A percentile compares a stretch with the other conserved stretches of the same genome.
Evolutionary conservation across 2,329 filamentous ascomycete genomes (phyloP).

Genomic region (Cylindrodendrum hubeiense): DNA sequence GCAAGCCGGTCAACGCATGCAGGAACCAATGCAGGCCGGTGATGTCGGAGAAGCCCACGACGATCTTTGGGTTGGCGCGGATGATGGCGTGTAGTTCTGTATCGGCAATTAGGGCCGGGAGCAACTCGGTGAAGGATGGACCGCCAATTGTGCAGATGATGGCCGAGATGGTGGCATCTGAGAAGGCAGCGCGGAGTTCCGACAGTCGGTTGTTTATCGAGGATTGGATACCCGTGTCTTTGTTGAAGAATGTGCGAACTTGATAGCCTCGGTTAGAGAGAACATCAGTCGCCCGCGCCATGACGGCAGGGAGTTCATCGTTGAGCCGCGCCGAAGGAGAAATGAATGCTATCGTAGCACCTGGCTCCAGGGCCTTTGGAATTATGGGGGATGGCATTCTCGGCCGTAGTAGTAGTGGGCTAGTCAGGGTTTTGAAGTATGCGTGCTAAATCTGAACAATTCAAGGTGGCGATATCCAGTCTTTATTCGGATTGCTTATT

Average conservation of each 20-base stretch:
- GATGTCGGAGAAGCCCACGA: conserved; percentile 58
- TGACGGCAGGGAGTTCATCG: conserved; percentile 40
- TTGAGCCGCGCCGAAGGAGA: conserved; percentile 56
- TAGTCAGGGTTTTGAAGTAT: too few relatives aligned
- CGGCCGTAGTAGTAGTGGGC: neutral
- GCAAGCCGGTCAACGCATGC: conserved; percentile 51
- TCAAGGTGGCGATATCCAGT: too few relatives aligned
- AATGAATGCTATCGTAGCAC: conserved; percentile 55
- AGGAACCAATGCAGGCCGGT: conserved; percentile 58
- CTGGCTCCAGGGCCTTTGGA: conserved; percentile 47
- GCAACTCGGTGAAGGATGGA: conserved; percentile 53
- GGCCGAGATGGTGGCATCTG: conserved; percentile 50
- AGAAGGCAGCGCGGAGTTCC: conserved; percentile 54
- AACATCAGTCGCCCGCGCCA: conserved; percentile 47
- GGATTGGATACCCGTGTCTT: conserved; percentile 47
- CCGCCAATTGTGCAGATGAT: conserved; percentile 57
- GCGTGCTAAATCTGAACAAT: too few relatives aligned
- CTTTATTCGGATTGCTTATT: too few relatives aligned
- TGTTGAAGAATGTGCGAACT: conserved; percentile 49
- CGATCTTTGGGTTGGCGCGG: conserved; percentile 54
- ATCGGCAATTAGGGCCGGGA: conserved; percentile 53
- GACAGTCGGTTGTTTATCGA: conserved; percentile 51
- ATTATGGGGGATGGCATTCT: conserved; percentile 35
- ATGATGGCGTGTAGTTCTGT: conserved; percentile 49
- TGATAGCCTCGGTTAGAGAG: conserved; percentile 50